Percentiles rank a stretch among this genome's conserved stretches.
These are phyloP conservation scores for Acacia concinna DNA, from an alignment of 331 rosid genomes.

Conservation along the genomic window DNA sequence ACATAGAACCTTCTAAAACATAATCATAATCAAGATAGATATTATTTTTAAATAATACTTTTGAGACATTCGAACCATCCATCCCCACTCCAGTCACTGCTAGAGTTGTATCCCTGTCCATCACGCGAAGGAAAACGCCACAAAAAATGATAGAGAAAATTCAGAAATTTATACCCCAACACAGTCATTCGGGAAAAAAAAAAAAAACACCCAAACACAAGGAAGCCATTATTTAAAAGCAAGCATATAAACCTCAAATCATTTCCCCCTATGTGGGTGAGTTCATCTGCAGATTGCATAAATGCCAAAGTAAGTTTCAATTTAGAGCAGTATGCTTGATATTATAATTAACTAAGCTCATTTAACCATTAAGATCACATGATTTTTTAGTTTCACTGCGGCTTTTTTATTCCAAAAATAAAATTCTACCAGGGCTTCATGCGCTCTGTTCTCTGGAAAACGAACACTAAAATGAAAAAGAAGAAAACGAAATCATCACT, in stretches of 20 bases:
- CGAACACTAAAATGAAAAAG: background rate
- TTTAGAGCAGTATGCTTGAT: background rate
- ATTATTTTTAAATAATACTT: background rate
- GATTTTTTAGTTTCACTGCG: background rate
- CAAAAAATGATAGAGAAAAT: background rate
- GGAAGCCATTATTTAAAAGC: background rate
- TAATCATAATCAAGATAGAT: background rate
- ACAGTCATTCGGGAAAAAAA: background rate
- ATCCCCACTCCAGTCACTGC: background rate
- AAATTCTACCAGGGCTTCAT: background rate
- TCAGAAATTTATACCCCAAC: background rate
- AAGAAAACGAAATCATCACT: background rate
- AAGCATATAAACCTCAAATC: conserved; percentile 3
- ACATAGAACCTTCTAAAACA: background rate
- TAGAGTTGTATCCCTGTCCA: background rate
- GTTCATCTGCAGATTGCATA: background rate
- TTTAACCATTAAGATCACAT: background rate
- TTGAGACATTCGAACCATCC: background rate
- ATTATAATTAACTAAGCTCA: background rate
- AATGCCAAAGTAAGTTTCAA: background rate
- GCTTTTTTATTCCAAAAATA: background rate
- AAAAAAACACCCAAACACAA: background rate
- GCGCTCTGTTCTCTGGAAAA: conserved; percentile 9
- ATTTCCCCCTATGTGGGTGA: background rate
- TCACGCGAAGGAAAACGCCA: background rate